Evolutionary conservation across 345 rosid species (phyloP), one percentile per base, ranked within the genome.

Genomic region (Limnanthes douglasii): DNA sequence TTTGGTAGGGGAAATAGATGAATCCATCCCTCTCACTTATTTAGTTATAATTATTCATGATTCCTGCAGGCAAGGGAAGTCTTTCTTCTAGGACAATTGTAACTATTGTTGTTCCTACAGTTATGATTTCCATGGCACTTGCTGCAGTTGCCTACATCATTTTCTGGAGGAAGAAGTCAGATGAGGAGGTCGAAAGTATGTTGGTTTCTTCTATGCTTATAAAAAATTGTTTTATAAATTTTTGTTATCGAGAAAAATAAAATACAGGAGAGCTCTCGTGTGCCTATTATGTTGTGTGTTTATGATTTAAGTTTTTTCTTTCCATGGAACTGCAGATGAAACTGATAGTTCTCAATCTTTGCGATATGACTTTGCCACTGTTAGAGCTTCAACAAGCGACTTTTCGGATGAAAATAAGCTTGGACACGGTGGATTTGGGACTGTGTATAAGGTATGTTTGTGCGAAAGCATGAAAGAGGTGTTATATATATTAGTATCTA

Each of bases 341-440:
- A 59, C 61, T 16, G 34, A 60, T 12, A 44, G 26, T 23, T 23
- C 5, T 36, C 56, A 65, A 18, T 59, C 72, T 4, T 43, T 65
- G 37, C 68, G 64, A 47, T 59, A 29, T 11, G 66, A 62, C 32
- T 48, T 69, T 1, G 43, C 15, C 8, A 47, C 56, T 2, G 56
- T 78, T 17, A 40, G 54, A 56, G 48, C 40, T 11, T 79, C 85
- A 3, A 70, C 81, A 6, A 18, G 59, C n/a, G 45, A 59, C 4
- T 77, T 77, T 51, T 60, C 78, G 1, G 22, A 1, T 4, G 40
- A 48, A 7, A 71, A 74, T 22, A 69, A 60, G 43, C 57, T 77
- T 3, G 94, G 94, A 5, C 57, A 46, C 39, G 94, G 88, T 18
- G 94, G 88, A 33, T 77, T 77, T n/a, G 74, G 85, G 1, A 63